Evolutionary conservation across 1,139 yeast genomes (phyloP), one percentile per base, ranked within the genome.

Genomic region (Kluyveromyces sp.): DNA sequence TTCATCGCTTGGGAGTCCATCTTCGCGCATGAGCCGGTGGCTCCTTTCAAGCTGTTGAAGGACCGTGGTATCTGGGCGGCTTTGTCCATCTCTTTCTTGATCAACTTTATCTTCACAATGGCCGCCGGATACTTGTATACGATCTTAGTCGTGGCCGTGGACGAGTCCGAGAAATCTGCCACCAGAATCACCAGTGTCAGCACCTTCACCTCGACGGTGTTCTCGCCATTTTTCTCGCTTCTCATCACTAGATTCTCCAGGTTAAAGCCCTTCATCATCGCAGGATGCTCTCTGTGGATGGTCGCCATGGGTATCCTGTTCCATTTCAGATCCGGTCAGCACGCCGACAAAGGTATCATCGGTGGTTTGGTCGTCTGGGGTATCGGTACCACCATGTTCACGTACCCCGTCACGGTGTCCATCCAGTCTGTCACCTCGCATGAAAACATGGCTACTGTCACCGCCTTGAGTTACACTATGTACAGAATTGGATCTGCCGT

Each of bases 11-110:
- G 80, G 78, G 87, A 81, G 59, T 51, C 61, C 25, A 69, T 65
- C 49, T 63, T 58, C 47, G 70, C 84, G n/a, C 65, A 61, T 34
- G 65, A 66, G 48, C 87, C 88, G 13, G 60, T 81, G 36, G 58
- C 75, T 34, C 86, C 87, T 12, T 66, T 68, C 51, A 57, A 66
- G 18, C 67, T 78, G 48, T 57, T 81, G 60, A 75, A 66, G 48
- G 82, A 80, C 57, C 72, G 84, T 53, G 82, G 83, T 49, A 78
- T 80, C 25, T 76, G 81, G 71, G 73, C 83, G 53, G 81, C 84
- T 55, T 48, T 73, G 37, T 50, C 58, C 25, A 69, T 80, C 2
- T 50, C 60, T 1, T 49, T 58, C 43, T 39, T 58, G 19, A 33
- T 53, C 16, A 70, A 78, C 62, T 70, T 77, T 57, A 65, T 77